Evolutionary conservation across 2,329 filamentous ascomycete species (phyloP).

Genomic region (Myriosclerotinia curreyana): DNA sequence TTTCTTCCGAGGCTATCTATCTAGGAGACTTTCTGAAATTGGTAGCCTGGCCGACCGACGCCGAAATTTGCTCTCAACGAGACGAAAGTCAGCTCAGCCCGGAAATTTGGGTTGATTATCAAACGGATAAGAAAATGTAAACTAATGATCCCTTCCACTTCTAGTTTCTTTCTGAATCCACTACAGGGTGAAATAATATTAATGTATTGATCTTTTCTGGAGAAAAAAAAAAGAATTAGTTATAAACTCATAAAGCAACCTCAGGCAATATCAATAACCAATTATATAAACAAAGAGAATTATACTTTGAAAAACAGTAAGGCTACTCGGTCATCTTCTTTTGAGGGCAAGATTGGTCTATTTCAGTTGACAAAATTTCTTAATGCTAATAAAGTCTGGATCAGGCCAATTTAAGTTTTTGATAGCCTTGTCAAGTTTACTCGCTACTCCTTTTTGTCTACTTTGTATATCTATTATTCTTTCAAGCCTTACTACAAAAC

Average conservation of each 20-base stretch:
- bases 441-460: conserved; percentile 8
- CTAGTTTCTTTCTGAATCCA: conserved; percentile 1
- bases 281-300: conserved; percentile 3
- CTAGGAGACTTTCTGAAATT: background rate
- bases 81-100: conserved; percentile 17
- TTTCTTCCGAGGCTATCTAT: conserved; percentile 3
- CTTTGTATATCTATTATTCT: background rate
- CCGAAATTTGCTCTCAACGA: conserved; percentile 10
- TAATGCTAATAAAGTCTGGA: conserved; percentile 4
- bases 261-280: background rate
- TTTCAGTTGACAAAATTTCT: no score
- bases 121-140: background rate
- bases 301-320: background rate
- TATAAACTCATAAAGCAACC: background rate
- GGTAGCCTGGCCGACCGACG: conserved; percentile 18
- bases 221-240: background rate
- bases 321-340: conserved; percentile 16
- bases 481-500: background rate
- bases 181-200: background rate
- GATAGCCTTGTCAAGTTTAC: conserved; percentile 21
- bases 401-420: conserved; percentile 7
- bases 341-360: background rate
- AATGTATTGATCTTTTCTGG: conserved; percentile 4
- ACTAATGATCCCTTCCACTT: conserved; percentile 1
- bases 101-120: conserved; percentile 7